Evolutionary conservation across 345 rosid genomes (phyloP).

Genomic region (Alliaria petiolata): DNA sequence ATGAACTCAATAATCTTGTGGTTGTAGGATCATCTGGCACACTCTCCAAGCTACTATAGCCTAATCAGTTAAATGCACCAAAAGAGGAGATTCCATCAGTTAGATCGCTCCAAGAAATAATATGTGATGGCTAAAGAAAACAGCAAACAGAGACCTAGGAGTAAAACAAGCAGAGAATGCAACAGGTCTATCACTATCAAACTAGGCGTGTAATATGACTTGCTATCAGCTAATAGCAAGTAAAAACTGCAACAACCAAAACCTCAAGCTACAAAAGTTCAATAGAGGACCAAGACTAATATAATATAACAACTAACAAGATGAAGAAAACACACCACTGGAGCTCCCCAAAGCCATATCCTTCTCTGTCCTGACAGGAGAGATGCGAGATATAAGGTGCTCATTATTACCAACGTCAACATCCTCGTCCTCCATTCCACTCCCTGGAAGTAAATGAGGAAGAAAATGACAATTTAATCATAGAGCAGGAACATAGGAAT

Average conservation of each 20-base stretch:
- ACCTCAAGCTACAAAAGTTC: background rate
- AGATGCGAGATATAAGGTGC: conserved; percentile 38
- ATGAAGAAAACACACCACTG: conserved; percentile 23
- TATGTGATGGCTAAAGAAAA: background rate
- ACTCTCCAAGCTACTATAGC: background rate
- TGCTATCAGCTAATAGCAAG: background rate
- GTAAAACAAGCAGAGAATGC: background rate
- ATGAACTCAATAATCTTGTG: background rate
- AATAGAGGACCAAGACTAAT: background rate
- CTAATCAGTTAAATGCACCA: conserved; percentile 17
- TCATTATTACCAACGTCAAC: conserved; percentile 67
- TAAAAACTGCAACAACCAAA: background rate
- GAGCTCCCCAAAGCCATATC: conserved; percentile 53
- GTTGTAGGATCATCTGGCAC: background rate
- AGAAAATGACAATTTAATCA: conserved; percentile 1
- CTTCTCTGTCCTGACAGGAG: conserved; percentile 47
- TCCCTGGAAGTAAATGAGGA: no score
- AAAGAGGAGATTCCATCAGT: background rate
- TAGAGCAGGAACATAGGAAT: background rate
- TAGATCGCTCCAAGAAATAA: no score
- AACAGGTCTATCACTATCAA: no score
- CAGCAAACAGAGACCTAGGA: background rate
- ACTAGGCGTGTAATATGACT: background rate
- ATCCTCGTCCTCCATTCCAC: conserved; percentile 59
- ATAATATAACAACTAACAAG: background rate